Evolutionary conservation across 2,329 filamentous ascomycete species (phyloP), one percentile per base, ranked within the genome.

Genomic region (Sodiomyces alkalinus): DNA sequence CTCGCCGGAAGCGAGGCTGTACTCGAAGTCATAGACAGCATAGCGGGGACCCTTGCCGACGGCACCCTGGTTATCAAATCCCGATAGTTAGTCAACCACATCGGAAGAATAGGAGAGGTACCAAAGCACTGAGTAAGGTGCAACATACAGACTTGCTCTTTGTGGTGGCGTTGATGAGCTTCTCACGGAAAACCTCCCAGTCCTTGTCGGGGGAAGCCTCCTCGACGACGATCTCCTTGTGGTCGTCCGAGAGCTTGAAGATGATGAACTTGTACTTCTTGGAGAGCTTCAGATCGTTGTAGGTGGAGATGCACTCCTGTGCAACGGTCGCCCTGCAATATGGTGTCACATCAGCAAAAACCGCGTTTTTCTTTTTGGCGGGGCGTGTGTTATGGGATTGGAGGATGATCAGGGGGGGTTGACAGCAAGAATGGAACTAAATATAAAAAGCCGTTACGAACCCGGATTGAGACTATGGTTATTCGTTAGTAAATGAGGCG

Each of bases 241-340:
- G 74, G 64, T 85, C 69, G 57, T 86, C 79, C 40, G 74, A 77
- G 52, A 90, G 73, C 68, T 85, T 83, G 75, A 71, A 87, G 66
- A 90, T 74, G 62, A 90, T 78, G 68, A 71, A 92, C 62, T 83
- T 86, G 63, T 73, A 66, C 63, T 72, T 74, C 60, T 85, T 85
- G 58, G 59, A 65, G 44, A 85, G 74, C 72, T 87, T 87, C 41
- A 87, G 69, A 43, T 86, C 76, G 57, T 86, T 83, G 69, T 77
- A 87, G 35, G 62, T 56, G 41, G 53, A 52, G 51, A 73, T 70
- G 68, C 79, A 85, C 34, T 86, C 78, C 50, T 70, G 66, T 41
- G 68, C 60, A 46, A 85, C 74, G 51, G 66, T 65, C 44, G 79
- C 78, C 68, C 79, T 85, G 56, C 32, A 26, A 4, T n/a, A 24